Evolutionary conservation across 352 stramenopile species (phyloP), one percentile per base, ranked within the genome.

Genomic region (Globisporangium orthogonon): DNA sequence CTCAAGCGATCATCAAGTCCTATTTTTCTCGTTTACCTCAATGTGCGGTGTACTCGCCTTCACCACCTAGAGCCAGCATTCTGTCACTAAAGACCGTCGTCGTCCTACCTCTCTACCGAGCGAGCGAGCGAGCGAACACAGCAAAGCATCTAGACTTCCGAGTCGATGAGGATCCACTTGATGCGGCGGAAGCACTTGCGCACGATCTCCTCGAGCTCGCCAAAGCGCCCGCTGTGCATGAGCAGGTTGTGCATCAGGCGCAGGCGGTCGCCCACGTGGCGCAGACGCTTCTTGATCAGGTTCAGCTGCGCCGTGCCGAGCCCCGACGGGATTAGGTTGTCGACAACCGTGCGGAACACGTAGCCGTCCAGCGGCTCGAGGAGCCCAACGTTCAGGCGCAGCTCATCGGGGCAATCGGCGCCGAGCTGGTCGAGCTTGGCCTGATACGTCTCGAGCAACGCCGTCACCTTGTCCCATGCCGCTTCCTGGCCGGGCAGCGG

Each of bases 161-260:
- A 94, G 59, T 96, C 87, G 61, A 93, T 93, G 33, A 96, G 73
- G 69, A 96, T 96, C 85, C 87, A 96, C 69, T 94, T 95, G 69
- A 96, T 93, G 60, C 87, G 86, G 58, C 83, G 83, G 71, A 94
- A 96, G 74, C 83, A 94, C 69, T 96, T 96, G 41, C 87, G 86
- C 52, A 96, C 85, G 50, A 96, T 93, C 59, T 95, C 84, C 57
- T 94, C 83, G 37, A 96, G 65, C 44, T 89, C 69, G 31, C 83
- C 80, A 62, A 81, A 94, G 43, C 87, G 83, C 31, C 83, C 82
- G 50, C 80, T 91, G 70, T 92, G 87, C 78, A 94, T 93, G 61
- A 96, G 78, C 66, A 94, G 67, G 70, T 95, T 96, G 66, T 93
- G 84, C 77, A 94, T 93, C 52, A 95, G 67, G 41, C 86, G 78